Percentiles rank a stretch among this genome's conserved stretches.
phyloP scores from a whole-genome alignment of 1,284 basidiomycete species.

The Amylostereum chailletii region DNA sequence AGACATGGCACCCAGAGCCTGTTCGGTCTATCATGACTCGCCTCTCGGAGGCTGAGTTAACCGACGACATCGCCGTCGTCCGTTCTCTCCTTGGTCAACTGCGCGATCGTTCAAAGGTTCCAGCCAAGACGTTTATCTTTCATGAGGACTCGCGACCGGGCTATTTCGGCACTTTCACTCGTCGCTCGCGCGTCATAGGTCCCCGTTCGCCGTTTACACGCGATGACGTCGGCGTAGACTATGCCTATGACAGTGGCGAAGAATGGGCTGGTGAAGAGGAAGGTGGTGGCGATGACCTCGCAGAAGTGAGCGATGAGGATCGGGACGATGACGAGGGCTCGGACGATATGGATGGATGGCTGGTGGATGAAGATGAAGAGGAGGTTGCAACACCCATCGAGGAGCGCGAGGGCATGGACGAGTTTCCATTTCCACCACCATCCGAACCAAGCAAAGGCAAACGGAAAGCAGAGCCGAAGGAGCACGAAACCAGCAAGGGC shows the following conservation, averaged over 20 bases:
- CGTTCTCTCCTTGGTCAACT: slow-evolving; percentile 47
- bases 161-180: slow-evolving; percentile 84
- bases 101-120: slow-evolving; percentile 46
- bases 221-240: slow-evolving; percentile 67
- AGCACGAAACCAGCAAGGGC: slow-evolving; percentile 13
- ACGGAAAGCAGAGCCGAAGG: slow-evolving; percentile 42
- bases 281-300: slow-evolving; percentile 66
- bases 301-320: slow-evolving; percentile 55
- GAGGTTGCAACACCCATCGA: slow-evolving; percentile 34
- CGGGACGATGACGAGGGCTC: slow-evolving; percentile 47
- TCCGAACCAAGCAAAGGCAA: slow-evolving; percentile 31
- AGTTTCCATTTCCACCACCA: slow-evolving; percentile 22
- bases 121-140: slow-evolving; percentile 71
- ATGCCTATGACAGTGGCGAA: slow-evolving; percentile 77
- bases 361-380: slow-evolving; percentile 69
- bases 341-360: slow-evolving; percentile 68
- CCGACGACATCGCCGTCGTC: slow-evolving; percentile 57
- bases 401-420: slow-evolving; percentile 28
- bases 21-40: slow-evolving; percentile 53
- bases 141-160: slow-evolving; percentile 71
- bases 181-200: slow-evolving; percentile 58
- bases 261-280: slow-evolving; percentile 78
- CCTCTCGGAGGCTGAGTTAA: slow-evolving; percentile 70
- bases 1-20: slow-evolving; percentile 24
- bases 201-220: slow-evolving; percentile 67